Percentiles rank a stretch among this genome's conserved stretches.
phyloP scores from a whole-genome alignment of 2,329 filamentous ascomycete genomes.

The Talaromyces sp. region DNA sequence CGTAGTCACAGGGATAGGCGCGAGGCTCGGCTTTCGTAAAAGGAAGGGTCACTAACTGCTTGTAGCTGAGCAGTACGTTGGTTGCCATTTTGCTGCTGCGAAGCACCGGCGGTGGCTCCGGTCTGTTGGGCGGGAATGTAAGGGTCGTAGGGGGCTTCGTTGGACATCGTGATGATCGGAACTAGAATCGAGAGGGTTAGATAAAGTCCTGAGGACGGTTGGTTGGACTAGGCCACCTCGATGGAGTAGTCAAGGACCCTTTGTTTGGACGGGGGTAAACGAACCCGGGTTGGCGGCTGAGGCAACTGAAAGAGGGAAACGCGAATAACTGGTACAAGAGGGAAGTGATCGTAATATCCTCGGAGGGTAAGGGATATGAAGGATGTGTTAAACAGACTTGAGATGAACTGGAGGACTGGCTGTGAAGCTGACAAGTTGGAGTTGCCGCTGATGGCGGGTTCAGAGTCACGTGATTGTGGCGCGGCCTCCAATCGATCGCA shows the following conservation, averaged over 20 bases:
- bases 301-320: neutral
- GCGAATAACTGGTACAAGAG: neutral
- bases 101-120: slow-evolving; percentile 55
- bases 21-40: slow-evolving; percentile 13
- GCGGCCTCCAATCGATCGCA: slow-evolving; percentile 17
- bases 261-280: slow-evolving; percentile 21
- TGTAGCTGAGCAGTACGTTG: slow-evolving; percentile 74
- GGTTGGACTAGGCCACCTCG: slow-evolving; percentile 12
- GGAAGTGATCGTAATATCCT: neutral
- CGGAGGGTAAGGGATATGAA: neutral
- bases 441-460: slow-evolving; percentile 26
- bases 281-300: slow-evolving; percentile 3
- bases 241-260: slow-evolving; percentile 19
- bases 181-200: slow-evolving; percentile 9
- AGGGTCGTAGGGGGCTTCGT: slow-evolving; percentile 75
- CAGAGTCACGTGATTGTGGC: slow-evolving; percentile 28
- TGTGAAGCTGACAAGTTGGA: slow-evolving; percentile 26
- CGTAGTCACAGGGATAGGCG: neutral
- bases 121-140: slow-evolving; percentile 74
- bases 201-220: slow-evolving; percentile 17
- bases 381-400: slow-evolving; percentile 2
- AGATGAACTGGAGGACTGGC: slow-evolving; percentile 7
- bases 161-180: slow-evolving; percentile 50
- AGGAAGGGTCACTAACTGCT: slow-evolving; percentile 67
- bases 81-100: slow-evolving; percentile 56